Conservation (phyloP, 805 yeast species). For the Teunomyces pallodes region DNA sequence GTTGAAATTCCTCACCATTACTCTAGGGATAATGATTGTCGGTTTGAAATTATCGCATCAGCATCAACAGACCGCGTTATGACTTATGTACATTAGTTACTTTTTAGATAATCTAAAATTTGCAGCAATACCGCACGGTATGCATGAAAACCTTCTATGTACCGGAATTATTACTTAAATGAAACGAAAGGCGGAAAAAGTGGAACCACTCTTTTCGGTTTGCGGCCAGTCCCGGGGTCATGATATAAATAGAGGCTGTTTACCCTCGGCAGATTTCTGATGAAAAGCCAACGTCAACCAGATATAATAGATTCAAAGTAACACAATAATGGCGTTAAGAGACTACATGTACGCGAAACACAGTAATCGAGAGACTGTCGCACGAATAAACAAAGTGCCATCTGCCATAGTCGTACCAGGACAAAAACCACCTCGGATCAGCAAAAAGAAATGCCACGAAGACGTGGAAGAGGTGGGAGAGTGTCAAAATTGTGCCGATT, state of each 20-base stretch:
- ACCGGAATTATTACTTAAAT: neutral
- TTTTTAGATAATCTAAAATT: neutral
- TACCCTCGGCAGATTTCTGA: neutral
- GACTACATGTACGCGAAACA: constrained; percentile 42
- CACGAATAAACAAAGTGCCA: constrained; percentile 10
- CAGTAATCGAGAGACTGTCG: constrained; percentile 16
- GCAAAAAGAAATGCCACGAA: neutral
- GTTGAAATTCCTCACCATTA: constrained; percentile 41
- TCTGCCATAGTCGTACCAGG: neutral
- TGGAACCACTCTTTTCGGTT: constrained; percentile 10
- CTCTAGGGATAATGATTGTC: constrained; percentile 40
- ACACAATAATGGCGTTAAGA: constrained; percentile 35
- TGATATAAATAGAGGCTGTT: constrained; percentile 1
- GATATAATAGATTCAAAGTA: neutral
- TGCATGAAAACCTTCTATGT: neutral
- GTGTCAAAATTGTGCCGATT: constrained; percentile 31
- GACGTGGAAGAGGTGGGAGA: constrained; percentile 22
- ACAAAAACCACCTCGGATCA: neutral
- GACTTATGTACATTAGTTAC: neutral
- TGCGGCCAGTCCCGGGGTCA: neutral
- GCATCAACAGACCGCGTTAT: constrained; percentile 4
- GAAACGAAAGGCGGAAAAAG: constrained; percentile 5
- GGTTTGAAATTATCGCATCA: constrained; percentile 36
- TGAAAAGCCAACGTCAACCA: neutral
- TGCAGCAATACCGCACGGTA: neutral